Conservation (phyloP, 495 filamentous ascomycete genomes). For the Xylaria palmicola region DNA sequence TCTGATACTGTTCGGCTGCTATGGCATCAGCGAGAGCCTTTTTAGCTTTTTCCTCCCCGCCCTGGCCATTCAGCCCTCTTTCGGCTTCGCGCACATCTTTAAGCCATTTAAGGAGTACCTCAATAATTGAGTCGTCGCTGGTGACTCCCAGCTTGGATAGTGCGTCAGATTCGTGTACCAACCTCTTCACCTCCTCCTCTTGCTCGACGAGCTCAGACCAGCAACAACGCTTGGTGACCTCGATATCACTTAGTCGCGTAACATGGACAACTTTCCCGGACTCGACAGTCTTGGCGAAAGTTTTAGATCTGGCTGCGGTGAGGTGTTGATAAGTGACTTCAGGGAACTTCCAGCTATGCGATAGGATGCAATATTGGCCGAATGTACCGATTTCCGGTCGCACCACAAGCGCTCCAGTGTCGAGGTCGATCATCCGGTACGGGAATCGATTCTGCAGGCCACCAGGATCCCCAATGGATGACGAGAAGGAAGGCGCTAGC, state of each 20-base stretch:
- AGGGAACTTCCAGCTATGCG: constrained; percentile 47
- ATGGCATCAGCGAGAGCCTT: constrained; percentile 11
- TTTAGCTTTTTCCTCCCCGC: constrained; percentile 18
- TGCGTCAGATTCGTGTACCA: too few relatives aligned
- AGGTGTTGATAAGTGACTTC: constrained; percentile 43
- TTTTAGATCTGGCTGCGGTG: constrained; percentile 14
- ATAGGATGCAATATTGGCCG: constrained; percentile 47
- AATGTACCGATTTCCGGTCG: constrained; percentile 26
- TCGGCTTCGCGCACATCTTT: constrained; percentile 17
- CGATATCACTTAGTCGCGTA: constrained; percentile 12
- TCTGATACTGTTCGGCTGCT: not conserved
- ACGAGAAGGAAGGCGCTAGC: constrained; percentile 14
- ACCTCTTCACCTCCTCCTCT: constrained; percentile 17
- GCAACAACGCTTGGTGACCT: constrained; percentile 22
- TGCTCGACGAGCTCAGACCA: constrained; percentile 25
- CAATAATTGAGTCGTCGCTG: not conserved
- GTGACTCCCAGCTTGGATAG: too few relatives aligned
- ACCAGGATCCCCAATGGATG: constrained; percentile 12
- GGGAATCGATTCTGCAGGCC: constrained; percentile 23
- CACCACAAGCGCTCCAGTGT: constrained; percentile 41
- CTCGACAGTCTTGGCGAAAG: not conserved
- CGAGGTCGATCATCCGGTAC: constrained; percentile 46
- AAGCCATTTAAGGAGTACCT: constrained; percentile 13
- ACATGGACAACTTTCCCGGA: not conserved
- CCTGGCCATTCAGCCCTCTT: constrained; percentile 14